Evolutionary conservation across 2,329 filamentous ascomycete genomes (phyloP), one percentile per base, ranked within the genome.

Genomic region (Diplodia corticola): DNA sequence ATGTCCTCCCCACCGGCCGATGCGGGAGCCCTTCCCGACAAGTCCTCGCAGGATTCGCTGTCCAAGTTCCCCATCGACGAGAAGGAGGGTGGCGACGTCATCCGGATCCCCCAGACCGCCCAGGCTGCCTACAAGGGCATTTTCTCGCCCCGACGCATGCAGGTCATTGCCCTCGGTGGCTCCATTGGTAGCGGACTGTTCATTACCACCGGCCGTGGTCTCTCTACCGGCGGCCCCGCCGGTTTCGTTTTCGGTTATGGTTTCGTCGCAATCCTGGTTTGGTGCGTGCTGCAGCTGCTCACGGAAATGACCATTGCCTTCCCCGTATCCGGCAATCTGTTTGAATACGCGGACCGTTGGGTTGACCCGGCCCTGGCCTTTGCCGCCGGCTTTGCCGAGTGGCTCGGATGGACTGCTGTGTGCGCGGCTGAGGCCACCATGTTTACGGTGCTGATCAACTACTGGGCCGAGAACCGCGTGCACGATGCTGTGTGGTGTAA

Each of bases 361-460:
- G 74, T 78, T 46, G 77, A 79, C 68, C 75, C 76, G 6, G 75
- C 78, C 12, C 67, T 80, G 48, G 77, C 77, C 13, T 79, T 79
- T 61, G 77, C 74, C 4, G 76, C 77, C 48, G 78, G 78, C 3
- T 73, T 75, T 69, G 72, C 75, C 20, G 74, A 76, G 59, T 77
- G 74, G 70, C 22, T 63, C 12, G 71, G 73, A 17, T 76, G 73
- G 68, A 67, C 67, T 3, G 65, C 68, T 30, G 63, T 69, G 46
- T 55, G 73, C 20, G 71, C 71, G 60, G 68, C 72, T 22, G 72
- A 74, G 67, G 70, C 64, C 12, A 65, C 64, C 26, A 59, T 71
- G 55, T 74, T 73, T 60, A 66, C 67, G 26, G 69, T 74, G 15
- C 66, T 73, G 48, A 60, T 65, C 53, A 65, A 65, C 44, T 65